Evolutionary conservation across 2,329 filamentous ascomycete genomes (phyloP).

Genomic region (Apiospora pterosperma): DNA sequence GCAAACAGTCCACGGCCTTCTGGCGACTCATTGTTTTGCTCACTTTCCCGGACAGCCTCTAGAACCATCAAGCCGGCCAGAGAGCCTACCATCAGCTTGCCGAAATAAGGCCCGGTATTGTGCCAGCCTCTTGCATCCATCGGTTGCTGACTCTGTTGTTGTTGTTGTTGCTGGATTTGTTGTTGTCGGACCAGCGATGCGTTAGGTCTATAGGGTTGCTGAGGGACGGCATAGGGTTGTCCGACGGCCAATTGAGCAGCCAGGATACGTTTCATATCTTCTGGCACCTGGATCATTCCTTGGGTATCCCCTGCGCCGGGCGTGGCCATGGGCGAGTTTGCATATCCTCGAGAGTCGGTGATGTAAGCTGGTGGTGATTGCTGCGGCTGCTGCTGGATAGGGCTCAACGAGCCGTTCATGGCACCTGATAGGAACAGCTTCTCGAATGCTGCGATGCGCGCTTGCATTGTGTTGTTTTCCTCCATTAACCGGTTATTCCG

Average conservation of each 20-base stretch:
- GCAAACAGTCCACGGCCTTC: constrained; percentile 66
- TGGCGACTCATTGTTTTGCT: constrained; percentile 60
- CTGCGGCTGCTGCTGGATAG: constrained; percentile 45
- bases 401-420: constrained; percentile 58
- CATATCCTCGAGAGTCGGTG: constrained; percentile 38
- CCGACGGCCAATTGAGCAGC: constrained; percentile 53
- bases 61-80: constrained; percentile 89
- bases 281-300: constrained; percentile 64
- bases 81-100: constrained; percentile 89
- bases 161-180: constrained; percentile 52
- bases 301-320: constrained; percentile 41
- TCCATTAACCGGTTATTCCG: constrained; percentile 78
- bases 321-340: constrained; percentile 41
- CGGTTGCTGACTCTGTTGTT: constrained; percentile 43
- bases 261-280: constrained; percentile 61
- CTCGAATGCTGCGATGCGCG: constrained; percentile 69
- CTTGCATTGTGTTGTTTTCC: constrained; percentile 77
- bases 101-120: constrained; percentile 53
- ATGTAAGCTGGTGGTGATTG: constrained; percentile 45
- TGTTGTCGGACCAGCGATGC: constrained; percentile 50
- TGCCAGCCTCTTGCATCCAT: constrained; percentile 53
- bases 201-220: constrained; percentile 35
- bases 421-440: constrained; percentile 79
- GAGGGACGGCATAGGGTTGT: constrained; percentile 47
- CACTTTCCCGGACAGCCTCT: constrained; percentile 70